Evolutionary conservation across 164 flowering plant genomes (phyloP).

Genomic region (Stephania cephalantha): DNA sequence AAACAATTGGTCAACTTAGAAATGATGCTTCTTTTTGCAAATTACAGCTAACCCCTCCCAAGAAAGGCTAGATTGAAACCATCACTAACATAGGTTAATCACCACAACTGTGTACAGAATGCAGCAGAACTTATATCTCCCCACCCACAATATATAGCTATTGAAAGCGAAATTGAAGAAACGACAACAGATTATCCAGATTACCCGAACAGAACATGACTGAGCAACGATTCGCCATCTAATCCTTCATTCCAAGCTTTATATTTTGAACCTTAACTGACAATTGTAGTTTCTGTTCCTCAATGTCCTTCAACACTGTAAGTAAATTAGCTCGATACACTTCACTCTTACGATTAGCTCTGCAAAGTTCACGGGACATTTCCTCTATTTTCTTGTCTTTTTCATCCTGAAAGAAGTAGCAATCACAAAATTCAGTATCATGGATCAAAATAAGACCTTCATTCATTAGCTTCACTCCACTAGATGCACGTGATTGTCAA

Average conservation of each 20-base stretch:
- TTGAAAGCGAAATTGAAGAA: not conserved
- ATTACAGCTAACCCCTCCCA: slow-evolving; percentile 1
- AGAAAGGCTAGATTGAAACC: not conserved
- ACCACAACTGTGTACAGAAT: not conserved
- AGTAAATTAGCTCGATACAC: slow-evolving; percentile 36
- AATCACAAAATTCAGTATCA: not conserved
- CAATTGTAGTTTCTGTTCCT: slow-evolving; percentile 33
- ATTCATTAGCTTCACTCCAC: not conserved
- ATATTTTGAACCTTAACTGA: slow-evolving; percentile 40
- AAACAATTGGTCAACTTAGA: not conserved
- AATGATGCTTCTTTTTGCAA: not conserved
- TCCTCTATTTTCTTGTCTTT: slow-evolving; percentile 33
- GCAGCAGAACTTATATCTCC: not conserved
- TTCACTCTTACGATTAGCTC: slow-evolving; percentile 34
- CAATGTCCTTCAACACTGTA: slow-evolving; percentile 38
- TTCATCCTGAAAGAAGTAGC: slow-evolving; percentile 29
- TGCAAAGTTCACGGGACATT: slow-evolving; percentile 27
- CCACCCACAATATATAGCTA: slow-evolving; percentile 1
- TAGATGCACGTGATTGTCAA: not conserved
- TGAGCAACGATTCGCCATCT: not conserved
- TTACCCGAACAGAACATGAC: not conserved
- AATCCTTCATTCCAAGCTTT: slow-evolving; percentile 18
- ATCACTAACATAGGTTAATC: not conserved
- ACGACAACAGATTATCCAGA: not conserved
- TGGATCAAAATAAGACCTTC: not conserved